These are phyloP conservation scores for Chimonanthus praecox DNA, from an alignment of 164 flowering plant species.

Conservation along the genomic window DNA sequence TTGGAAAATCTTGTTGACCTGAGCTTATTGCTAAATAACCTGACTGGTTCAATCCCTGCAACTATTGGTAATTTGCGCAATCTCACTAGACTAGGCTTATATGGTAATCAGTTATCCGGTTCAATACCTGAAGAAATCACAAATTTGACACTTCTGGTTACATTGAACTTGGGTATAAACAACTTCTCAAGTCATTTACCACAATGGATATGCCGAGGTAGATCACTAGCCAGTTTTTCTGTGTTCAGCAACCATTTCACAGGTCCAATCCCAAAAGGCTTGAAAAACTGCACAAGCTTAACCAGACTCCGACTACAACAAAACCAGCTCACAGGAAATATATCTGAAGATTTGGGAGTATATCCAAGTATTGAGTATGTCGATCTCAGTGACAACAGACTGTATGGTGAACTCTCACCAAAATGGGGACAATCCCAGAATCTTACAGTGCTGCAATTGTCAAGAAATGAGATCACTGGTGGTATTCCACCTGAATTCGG, in stretches of 20 bases:
- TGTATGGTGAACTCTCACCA: conserved; percentile 6
- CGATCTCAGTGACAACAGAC: background rate
- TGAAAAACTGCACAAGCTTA: conserved; percentile 19
- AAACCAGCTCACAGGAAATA: conserved; percentile 18
- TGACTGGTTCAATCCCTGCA: conserved; percentile 3
- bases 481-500: background rate
- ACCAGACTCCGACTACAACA: conserved; percentile 15
- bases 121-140: background rate
- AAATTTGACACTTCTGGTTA: background rate
- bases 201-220: conserved; percentile 13
- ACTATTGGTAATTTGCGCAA: background rate
- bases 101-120: background rate
- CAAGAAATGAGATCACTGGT: conserved; percentile 1
- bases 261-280: conserved; percentile 24
- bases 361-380: conserved; percentile 13
- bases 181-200: conserved; percentile 20
- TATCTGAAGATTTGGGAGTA: conserved; percentile 14
- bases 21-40: conserved; percentile 1
- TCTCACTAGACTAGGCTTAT: conserved; percentile 4
- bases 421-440: background rate
- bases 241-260: conserved; percentile 14
- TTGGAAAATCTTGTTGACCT: background rate
- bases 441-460: background rate
- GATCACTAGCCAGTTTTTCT: conserved; percentile 10
- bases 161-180: conserved; percentile 15